Percentiles rank a stretch among this genome's conserved stretches.
These are phyloP conservation scores for Aspergillus chevalieri DNA, from an alignment of 2,329 filamentous ascomycete genomes.

Conservation along the genomic window DNA sequence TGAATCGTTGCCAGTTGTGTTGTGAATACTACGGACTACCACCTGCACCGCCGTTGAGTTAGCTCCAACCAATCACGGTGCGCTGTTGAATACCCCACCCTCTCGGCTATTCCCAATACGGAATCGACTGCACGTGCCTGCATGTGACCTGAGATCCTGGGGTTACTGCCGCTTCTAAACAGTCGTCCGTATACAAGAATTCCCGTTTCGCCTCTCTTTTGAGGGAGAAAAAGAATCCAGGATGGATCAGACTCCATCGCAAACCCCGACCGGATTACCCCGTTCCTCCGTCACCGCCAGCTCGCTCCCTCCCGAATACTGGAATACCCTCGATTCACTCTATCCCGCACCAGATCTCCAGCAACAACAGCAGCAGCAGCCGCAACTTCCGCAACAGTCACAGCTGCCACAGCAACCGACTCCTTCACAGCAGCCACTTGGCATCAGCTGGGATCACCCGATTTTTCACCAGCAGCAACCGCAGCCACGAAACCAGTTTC, in stretches of 20 bases:
- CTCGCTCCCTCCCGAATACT: constrained; percentile 30
- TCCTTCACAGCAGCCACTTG: constrained; percentile 16
- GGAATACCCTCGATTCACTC: constrained; percentile 30
- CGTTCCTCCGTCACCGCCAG: constrained; percentile 21
- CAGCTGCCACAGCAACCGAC: constrained; percentile 13
- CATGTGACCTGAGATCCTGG: constrained; percentile 12
- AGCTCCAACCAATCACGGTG: constrained; percentile 3
- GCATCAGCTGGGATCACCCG: constrained; percentile 34
- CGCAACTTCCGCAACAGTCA: constrained; percentile 13
- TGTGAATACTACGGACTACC: background rate
- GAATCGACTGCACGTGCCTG: constrained; percentile 13
- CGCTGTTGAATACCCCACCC: background rate
- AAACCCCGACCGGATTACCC: constrained; percentile 23
- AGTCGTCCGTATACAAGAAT: too few relatives aligned
- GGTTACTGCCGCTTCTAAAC: background rate
- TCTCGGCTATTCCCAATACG: constrained; percentile 9
- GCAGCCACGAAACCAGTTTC: constrained; percentile 17
- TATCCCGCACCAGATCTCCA: constrained; percentile 21
- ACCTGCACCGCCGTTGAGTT: constrained; percentile 7
- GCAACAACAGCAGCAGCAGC: constrained; percentile 19
- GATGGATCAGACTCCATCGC: constrained; percentile 32
- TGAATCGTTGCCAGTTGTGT: background rate
- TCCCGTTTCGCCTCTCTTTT: too few relatives aligned
- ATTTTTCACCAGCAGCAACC: constrained; percentile 25
- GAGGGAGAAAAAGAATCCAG: constrained; percentile 4